Evolutionary conservation across 345 rosid species (phyloP).

Genomic region (Cardiospermum halicacabum): DNA sequence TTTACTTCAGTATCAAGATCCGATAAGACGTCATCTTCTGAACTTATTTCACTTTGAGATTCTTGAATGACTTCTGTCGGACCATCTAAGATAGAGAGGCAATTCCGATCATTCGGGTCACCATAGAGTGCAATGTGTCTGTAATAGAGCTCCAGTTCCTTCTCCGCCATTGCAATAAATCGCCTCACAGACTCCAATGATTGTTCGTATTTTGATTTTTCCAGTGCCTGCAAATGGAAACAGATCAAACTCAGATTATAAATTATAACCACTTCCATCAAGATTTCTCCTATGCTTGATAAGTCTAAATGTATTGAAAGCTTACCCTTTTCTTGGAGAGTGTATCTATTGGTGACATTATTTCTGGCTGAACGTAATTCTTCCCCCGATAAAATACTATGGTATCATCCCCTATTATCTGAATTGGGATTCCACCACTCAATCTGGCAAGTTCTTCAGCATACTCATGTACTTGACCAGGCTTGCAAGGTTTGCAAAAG

Average conservation of each 20-base stretch:
- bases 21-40: constrained; percentile 15
- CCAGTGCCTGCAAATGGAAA: constrained; percentile 55
- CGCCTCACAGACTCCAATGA: constrained; percentile 79
- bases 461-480: constrained; percentile 34
- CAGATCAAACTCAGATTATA: background rate
- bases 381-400: constrained; percentile 16
- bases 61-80: constrained; percentile 22
- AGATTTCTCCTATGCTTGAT: background rate
- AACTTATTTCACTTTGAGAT: constrained; percentile 32
- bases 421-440: constrained; percentile 45
- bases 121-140: constrained; percentile 75
- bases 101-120: constrained; percentile 52
- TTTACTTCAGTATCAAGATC: constrained; percentile 9
- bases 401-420: constrained; percentile 70
- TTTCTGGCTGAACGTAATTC: constrained; percentile 45
- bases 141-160: constrained; percentile 76
- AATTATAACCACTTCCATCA: background rate
- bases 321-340: constrained; percentile 75
- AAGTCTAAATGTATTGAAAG: background rate
- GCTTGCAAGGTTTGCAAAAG: constrained; percentile 71
- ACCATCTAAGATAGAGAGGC: constrained; percentile 44
- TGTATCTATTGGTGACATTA: constrained; percentile 89
- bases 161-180: constrained; percentile 70
- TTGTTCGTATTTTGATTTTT: constrained; percentile 84
- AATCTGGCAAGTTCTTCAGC: constrained; percentile 11